Evolutionary conservation across 768 basidiomycete species (phyloP).

Genomic region (Neoboletus brunneissimus): DNA sequence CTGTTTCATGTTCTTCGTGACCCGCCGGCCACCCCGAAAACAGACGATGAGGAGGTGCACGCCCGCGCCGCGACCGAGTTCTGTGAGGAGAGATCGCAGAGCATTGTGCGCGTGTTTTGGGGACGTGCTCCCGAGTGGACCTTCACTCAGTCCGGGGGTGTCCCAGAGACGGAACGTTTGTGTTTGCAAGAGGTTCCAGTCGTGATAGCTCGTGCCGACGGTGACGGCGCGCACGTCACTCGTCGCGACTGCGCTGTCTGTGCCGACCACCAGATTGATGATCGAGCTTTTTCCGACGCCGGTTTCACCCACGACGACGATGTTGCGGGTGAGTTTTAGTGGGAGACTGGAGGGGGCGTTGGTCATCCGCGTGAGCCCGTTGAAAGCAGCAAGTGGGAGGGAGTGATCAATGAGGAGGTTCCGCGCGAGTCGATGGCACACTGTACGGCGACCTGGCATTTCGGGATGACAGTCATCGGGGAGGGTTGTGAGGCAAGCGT

Average conservation of each 20-base stretch:
- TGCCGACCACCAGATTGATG: slow-evolving; percentile 17
- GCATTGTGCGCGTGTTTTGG: slow-evolving; percentile 17
- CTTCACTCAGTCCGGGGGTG: slow-evolving; percentile 19
- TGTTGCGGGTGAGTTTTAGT: slow-evolving; percentile 23
- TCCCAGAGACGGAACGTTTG: slow-evolving; percentile 29
- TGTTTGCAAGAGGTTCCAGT: slow-evolving; percentile 19
- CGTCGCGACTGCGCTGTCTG: slow-evolving; percentile 12
- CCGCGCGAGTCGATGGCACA: slow-evolving; percentile 20
- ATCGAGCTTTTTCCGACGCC: slow-evolving; percentile 28
- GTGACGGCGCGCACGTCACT: slow-evolving; percentile 21
- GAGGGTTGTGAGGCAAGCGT: slow-evolving; percentile 26
- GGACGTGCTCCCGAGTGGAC: slow-evolving; percentile 10
- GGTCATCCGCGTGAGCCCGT: background rate
- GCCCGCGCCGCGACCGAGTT: slow-evolving; percentile 14
- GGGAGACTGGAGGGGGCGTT: slow-evolving; percentile 8
- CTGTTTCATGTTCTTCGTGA: slow-evolving; percentile 21
- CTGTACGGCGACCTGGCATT: slow-evolving; percentile 13
- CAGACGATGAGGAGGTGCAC: slow-evolving; percentile 24
- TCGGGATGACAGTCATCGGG: slow-evolving; percentile 18
- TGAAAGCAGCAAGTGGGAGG: slow-evolving; percentile 11
- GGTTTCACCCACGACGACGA: slow-evolving; percentile 42
- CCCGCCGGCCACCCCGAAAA: slow-evolving; percentile 17
- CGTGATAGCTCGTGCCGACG: slow-evolving; percentile 21
- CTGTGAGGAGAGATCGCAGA: slow-evolving; percentile 21
- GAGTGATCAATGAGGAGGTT: slow-evolving; percentile 22